Base-by-base conservation (phyloP, 2,329 filamentous ascomycete genomes). In the Gaeumannomyces sp. region DNA sequence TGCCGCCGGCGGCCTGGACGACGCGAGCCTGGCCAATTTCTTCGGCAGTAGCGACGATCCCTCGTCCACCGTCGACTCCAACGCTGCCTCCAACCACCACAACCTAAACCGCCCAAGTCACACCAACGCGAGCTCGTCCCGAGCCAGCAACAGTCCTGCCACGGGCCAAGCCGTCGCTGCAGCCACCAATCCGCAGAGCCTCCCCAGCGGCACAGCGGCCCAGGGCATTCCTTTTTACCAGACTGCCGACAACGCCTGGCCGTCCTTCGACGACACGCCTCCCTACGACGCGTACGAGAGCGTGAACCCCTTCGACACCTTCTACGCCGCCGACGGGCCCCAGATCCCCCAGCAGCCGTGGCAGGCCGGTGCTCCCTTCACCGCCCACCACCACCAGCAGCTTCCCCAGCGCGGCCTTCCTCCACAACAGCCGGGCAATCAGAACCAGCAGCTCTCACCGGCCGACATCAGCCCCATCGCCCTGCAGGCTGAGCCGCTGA, bases 221-320 rank as follows among this genome's bases (percentile, higher is more conserved):
- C 68, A 68, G 69, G 73, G 73, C 64, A 65, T 58, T 58, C 66
- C 62, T 73, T 76, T 66, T 77, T 77, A 60, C 31, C 59, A 28
- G 73, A 72, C 66, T 61, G 67, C 67, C 65, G 73, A 74, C 68
- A 72, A 80, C 67, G 76, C 73, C 73, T 85, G 82, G 82, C 72
- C 75, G 67, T 81, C 76, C 68, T 83, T 83, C 68, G 78, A 79
- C 66, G 77, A 78, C 71, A 78, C 78, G 16, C 78, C 81, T 67
- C 79, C 80, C 60, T 81, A 80, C 74, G 78, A 80, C 69, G 75
- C 77, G 64, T 81, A 59, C 78, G 66, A 65, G 73, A 76, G 78
- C 67, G 66, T 69, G 59, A 71, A 70, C 65, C 64, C 72, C 33
- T 77, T 77, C 68, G 76, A 74, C 65, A 71, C 73, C 66, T 60